Evolutionary conservation across 345 rosid species (phyloP).

Genomic region (Acer yangbiense): DNA sequence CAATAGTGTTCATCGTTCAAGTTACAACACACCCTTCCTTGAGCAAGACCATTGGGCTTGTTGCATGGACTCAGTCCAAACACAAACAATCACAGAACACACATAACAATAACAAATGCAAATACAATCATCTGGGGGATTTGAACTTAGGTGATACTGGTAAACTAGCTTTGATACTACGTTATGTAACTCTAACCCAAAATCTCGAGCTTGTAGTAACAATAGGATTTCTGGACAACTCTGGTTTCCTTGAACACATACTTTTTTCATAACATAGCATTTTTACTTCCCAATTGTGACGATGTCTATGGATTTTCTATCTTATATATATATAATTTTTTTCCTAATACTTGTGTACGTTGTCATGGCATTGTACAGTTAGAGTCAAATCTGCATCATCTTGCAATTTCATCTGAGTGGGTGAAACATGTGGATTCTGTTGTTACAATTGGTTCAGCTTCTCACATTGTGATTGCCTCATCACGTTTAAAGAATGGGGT

Average conservation of each 20-base stretch:
- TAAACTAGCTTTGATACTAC: not conserved
- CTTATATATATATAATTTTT: not conserved
- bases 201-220: not conserved
- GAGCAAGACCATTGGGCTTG: not conserved
- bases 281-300: constrained; percentile 6
- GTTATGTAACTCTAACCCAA: not conserved
- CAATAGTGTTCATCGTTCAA: not conserved
- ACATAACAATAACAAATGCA: not conserved
- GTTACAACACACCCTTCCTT: not conserved
- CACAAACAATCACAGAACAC: not conserved
- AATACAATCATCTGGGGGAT: not conserved
- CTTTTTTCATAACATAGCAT: not conserved
- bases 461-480: constrained; percentile 62
- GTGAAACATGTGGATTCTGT: constrained; percentile 70
- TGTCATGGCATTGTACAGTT: constrained; percentile 54
- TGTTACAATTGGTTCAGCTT: constrained; percentile 69
- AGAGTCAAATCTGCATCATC: constrained; percentile 74
- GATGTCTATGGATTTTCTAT: not conserved
- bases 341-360: constrained; percentile 4
- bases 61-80: not conserved
- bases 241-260: not conserved
- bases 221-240: not conserved
- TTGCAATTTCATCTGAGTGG: constrained; percentile 85
- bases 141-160: not conserved
- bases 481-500: constrained; percentile 60